Percentiles rank a stretch among this genome's conserved stretches.
These are phyloP conservation scores for Amanita subjunquillea DNA, from an alignment of 768 basidiomycete genomes.

Conservation along the genomic window DNA sequence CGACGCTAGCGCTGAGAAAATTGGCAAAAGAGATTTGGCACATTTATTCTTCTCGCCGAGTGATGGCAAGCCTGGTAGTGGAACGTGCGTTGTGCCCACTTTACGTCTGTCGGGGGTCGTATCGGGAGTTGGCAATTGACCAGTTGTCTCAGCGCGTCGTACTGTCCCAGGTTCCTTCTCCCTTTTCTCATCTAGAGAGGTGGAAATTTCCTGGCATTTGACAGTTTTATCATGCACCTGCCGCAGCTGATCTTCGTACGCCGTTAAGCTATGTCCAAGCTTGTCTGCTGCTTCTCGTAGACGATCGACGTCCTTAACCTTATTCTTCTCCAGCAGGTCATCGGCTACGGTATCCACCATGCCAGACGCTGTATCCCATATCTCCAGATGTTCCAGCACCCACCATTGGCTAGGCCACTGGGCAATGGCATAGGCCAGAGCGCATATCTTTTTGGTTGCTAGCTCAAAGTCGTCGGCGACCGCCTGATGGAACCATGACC, in stretches of 20 bases:
- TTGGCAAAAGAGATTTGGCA: not conserved
- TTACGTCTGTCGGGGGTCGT: not conserved
- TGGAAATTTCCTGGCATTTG: not conserved
- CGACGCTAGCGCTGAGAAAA: not conserved
- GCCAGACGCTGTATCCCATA: conserved; percentile 45
- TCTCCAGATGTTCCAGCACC: conserved; percentile 53
- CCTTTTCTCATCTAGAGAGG: not conserved
- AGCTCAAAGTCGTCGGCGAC: conserved; percentile 26
- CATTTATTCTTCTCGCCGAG: not conserved
- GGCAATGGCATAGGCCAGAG: conserved; percentile 39
- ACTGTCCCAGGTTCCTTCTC: not conserved
- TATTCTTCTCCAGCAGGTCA: conserved; percentile 45
- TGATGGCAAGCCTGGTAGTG: not conserved
- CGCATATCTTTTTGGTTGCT: conserved; percentile 24
- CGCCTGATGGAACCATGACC: conserved; percentile 56
- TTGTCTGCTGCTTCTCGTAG: conserved; percentile 41
- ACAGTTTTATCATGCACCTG: not conserved
- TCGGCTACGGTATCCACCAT: conserved; percentile 55
- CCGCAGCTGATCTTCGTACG: not conserved
- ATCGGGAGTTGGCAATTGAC: conserved; percentile 1
- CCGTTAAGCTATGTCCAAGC: conserved; percentile 26
- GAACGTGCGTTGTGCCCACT: not conserved
- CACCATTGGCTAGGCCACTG: conserved; percentile 65
- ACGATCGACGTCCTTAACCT: conserved; percentile 34
- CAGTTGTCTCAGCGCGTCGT: not conserved